Base-by-base conservation (phyloP, 148 eudicot species). In the Nepenthes gracilis region DNA sequence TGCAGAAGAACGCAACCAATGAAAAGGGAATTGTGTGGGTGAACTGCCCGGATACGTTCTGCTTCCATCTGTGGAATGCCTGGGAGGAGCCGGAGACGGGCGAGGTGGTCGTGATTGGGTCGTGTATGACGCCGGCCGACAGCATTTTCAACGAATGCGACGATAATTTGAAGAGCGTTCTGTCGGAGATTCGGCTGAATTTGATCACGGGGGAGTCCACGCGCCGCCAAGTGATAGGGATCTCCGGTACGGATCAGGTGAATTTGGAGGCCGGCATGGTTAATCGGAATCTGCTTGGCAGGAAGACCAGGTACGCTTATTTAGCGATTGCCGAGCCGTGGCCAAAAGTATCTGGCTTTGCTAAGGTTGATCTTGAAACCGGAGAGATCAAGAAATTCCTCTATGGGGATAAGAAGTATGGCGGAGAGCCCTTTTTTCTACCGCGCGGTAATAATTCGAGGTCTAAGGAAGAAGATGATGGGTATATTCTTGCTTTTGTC, bases 251-350 rank as follows among this genome's bases (percentile, higher is more conserved):
- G 13, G 43, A 70, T 13, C 77, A 83, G 43, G 58, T 86, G 40
- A 86, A 83, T 35, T 68, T 86, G 1, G 94, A 86, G 66, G 89
- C 81, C 0, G 94, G 94, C 1, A 86, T 86, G 94, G 94, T 86
- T 53, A 86, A 83, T 60, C 55, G 75, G 58, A 75, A 79, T 55
- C 35, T 56, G 33, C 65, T 83, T 0, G 94, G 94, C 7, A 67
- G 84, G 50, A 86, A 81, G 66, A 81, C 85, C 11, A 49, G 63
- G 54, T 86, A 37, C 9, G 89, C 75, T 8, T 86, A 75, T 36
- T 59, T 86, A 4, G 86, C 89, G 8, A 75, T 86, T 6, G 85
- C 89, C 0, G 94, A 86, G 65, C 94, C 94, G 9, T 86, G 94
- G 94, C 94, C 94, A 2, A 86, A 83, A 59, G 94, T 86, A 0